Evolutionary conservation across 805 yeast genomes (phyloP).

Genomic region (Schwanniomyces occidentalis): DNA sequence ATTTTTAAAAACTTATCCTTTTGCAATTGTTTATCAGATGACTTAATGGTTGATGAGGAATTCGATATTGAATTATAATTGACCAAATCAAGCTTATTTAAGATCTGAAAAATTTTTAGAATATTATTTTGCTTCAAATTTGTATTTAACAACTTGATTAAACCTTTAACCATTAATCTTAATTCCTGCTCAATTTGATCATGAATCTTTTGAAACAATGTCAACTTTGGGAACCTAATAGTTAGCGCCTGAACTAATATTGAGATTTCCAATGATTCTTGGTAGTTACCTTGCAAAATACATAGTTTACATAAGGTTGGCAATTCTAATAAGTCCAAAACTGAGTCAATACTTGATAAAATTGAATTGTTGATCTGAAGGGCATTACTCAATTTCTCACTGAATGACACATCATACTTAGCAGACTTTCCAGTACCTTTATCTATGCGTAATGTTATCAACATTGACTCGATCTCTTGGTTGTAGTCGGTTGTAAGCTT

Average conservation of each 20-base stretch:
- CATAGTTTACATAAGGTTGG: conserved; percentile 86
- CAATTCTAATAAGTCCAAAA: conserved; percentile 77
- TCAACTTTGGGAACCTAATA: conserved; percentile 65
- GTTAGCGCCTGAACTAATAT: conserved; percentile 68
- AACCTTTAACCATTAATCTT: conserved; percentile 65
- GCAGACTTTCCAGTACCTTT: conserved; percentile 7
- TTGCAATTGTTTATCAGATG: conserved; percentile 3
- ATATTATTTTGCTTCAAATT: conserved; percentile 77
- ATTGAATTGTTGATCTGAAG: conserved; percentile 34
- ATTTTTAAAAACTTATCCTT: conserved; percentile 38
- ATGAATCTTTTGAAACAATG: conserved; percentile 51
- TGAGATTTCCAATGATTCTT: conserved; percentile 85
- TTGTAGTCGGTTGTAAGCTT: conserved; percentile 20
- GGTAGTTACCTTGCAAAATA: conserved; percentile 81
- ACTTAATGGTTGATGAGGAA: background rate
- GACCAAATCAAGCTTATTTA: conserved; percentile 57
- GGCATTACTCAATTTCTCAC: conserved; percentile 21
- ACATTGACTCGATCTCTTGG: conserved; percentile 14
- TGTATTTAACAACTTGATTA: conserved; percentile 69
- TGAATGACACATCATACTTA: conserved; percentile 14
- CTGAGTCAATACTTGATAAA: conserved; percentile 63
- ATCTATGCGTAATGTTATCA: no score
- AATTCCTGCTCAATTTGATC: conserved; percentile 55
- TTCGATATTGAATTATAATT: conserved; percentile 5
- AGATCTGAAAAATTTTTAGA: conserved; percentile 73